Base-by-base conservation (phyloP, 140 eudicot species). In the Oenanthe javanica region DNA sequence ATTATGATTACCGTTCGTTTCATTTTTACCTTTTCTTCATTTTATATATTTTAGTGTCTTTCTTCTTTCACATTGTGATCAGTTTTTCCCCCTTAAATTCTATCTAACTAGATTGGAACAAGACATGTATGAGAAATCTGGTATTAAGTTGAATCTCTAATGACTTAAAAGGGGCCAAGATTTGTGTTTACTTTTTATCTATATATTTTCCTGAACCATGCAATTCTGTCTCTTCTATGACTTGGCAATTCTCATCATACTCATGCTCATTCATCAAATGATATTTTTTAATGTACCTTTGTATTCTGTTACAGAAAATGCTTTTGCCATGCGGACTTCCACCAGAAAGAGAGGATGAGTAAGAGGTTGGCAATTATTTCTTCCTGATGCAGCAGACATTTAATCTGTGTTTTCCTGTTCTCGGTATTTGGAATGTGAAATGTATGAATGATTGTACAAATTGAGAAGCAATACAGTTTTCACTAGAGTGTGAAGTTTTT, bases 281-380 rank as follows among this genome's bases (percentile, higher is more conserved):
- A 74, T 47, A n/a, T 25, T 74, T 7, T 46, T 46, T 23, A n/a
- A 75, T 48, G 2, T 46, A 4, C 61, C 55, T 5, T 19, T 75
- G 55, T 74, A 4, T 70, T 4, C 54, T 59, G 52, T 27, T 84
- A 84, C 96, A 94, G 98, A 94, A 94, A 90, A 94, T 94, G 97
- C 81, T 94, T 78, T 85, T 89, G 87, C 98, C 98, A 4, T 94
- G 98, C 82, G 98, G 98, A 52, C 93, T 89, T 82, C 98, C 96
- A 25, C 98, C 97, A 9, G 98, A 94, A 88, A 90, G 98, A 89
- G 97, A 94, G 79, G 97, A 94, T 0, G 98, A 94, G 13, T 92
- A 47, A 79, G 81, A 61, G 52, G 27, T 45, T 47, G 45, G 21
- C 78, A 74, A 46, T 40, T 59, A 6, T 45, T 63, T 51, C 79